Evolutionary conservation across 495 filamentous ascomycete species (phyloP).

Genomic region (Neurospora sp.): DNA sequence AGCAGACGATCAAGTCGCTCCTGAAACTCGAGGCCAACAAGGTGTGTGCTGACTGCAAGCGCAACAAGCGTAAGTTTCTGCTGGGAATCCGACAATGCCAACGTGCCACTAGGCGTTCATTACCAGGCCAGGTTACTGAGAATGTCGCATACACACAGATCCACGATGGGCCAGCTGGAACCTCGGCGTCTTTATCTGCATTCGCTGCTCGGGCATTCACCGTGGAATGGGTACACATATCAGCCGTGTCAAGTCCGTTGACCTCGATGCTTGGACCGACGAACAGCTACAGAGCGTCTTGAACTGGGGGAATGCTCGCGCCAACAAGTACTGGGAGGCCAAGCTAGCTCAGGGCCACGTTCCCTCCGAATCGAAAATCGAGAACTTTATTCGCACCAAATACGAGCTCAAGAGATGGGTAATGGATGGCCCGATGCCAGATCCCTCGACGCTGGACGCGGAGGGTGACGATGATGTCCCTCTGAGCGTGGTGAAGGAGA

Average conservation of each 20-base stretch:
- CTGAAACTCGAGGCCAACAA: constrained; percentile 92
- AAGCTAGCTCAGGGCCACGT: constrained; percentile 85
- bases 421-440: constrained; percentile 91
- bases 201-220: constrained; percentile 96
- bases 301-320: constrained; percentile 87
- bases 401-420: constrained; percentile 98
- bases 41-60: constrained; percentile 95
- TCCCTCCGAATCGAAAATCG: constrained; percentile 97
- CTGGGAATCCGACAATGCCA: neutral
- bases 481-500: constrained; percentile 47
- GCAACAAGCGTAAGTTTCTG: constrained; percentile 78
- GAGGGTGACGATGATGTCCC: constrained; percentile 78
- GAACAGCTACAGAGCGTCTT: constrained; percentile 89
- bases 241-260: constrained; percentile 93
- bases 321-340: constrained; percentile 98
- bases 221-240: constrained; percentile 98
- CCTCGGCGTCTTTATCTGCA: constrained; percentile 90
- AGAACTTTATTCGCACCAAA: constrained; percentile 98
- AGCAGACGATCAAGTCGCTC: constrained; percentile 80
- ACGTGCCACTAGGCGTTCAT: neutral
- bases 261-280: constrained; percentile 96
- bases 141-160: constrained; percentile 39
- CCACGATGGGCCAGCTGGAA: constrained; percentile 99
- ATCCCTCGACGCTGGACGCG: constrained; percentile 74
- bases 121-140: constrained; percentile 7